A percentile compares a stretch with the other conserved stretches of the same genome.
These are phyloP conservation scores for Solanum aculeatissimum DNA, from an alignment of 305 asterid genomes.

Conservation along the genomic window DNA sequence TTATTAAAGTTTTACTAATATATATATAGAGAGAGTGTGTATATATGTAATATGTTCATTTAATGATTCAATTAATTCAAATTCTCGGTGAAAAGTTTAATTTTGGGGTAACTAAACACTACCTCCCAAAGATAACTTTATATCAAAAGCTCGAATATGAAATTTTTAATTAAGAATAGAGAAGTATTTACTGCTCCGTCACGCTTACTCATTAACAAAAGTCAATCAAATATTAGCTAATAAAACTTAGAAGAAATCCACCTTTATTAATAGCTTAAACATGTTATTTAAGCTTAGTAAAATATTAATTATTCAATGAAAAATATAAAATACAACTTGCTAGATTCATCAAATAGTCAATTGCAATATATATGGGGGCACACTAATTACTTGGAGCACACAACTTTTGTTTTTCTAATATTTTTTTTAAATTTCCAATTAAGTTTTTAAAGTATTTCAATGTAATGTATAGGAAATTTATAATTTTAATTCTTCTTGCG, in stretches of 20 bases:
- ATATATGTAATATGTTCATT: too few species aligned
- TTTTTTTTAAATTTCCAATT: not conserved
- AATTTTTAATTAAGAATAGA: not conserved
- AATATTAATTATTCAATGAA: not conserved
- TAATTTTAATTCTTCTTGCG: too few species aligned
- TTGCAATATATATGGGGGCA: not conserved
- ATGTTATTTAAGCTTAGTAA: not conserved
- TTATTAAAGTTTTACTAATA: not conserved
- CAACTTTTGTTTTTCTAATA: not conserved
- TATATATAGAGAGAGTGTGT: not conserved
- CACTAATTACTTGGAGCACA: not conserved
- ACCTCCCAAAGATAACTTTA: not conserved
- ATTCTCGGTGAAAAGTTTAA: not conserved
- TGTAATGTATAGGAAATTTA: not conserved
- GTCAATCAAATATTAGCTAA: not conserved
- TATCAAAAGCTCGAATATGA: not conserved
- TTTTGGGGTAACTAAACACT: rapidly evolving
- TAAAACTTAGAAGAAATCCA: not conserved
- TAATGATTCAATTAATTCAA: not conserved
- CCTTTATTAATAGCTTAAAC: not conserved
- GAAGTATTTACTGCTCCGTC: not conserved
- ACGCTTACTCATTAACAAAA: not conserved
- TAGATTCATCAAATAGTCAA: not conserved
- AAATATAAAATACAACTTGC: not conserved
- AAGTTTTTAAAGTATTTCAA: not conserved